A percentile compares a stretch with the other conserved stretches of the same genome.
Conservation (phyloP, 2,329 filamentous ascomycete genomes). For the Trichoderma atrobrunneum region DNA sequence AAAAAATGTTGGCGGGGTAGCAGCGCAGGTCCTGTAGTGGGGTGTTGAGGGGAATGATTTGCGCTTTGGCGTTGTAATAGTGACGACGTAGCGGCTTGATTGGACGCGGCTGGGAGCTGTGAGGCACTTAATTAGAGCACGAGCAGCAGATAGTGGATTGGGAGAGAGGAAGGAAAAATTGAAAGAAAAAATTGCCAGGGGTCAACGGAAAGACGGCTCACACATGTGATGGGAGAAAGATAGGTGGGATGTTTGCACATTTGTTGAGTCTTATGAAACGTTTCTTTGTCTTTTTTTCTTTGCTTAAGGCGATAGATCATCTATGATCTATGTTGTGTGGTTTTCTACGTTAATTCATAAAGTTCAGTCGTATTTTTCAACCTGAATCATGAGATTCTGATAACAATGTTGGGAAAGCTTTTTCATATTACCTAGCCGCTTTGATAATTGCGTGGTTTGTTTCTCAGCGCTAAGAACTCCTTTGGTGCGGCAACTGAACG, state of each 20-base stretch:
- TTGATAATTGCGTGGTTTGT: not conserved
- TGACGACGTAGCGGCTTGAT: slow-evolving; percentile 11
- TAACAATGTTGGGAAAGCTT: not conserved
- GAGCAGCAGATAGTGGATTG: not conserved
- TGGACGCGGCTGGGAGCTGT: not conserved
- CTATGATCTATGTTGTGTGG: not conserved
- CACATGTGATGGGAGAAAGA: not conserved
- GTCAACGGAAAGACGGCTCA: not conserved
- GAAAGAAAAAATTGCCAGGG: not conserved
- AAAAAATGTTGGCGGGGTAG: slow-evolving; percentile 22
- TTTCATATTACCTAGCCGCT: not conserved
- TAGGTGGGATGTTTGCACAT: not conserved
- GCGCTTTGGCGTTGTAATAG: slow-evolving; percentile 17
- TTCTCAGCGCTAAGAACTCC: not conserved
- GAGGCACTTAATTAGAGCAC: not conserved
- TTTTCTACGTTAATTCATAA: not conserved
- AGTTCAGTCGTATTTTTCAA: not conserved
- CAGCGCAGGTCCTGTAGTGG: slow-evolving; percentile 9
- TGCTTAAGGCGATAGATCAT: not conserved
- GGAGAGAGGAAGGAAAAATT: not conserved
- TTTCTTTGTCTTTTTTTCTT: not conserved
- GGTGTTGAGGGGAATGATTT: slow-evolving; percentile 18
- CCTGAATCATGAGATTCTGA: not conserved
- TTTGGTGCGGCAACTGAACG: not conserved
- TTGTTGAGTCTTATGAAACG: not conserved